These are phyloP conservation scores for Galerina sulciceps DNA, from an alignment of 768 basidiomycete species.

Conservation along the genomic window DNA sequence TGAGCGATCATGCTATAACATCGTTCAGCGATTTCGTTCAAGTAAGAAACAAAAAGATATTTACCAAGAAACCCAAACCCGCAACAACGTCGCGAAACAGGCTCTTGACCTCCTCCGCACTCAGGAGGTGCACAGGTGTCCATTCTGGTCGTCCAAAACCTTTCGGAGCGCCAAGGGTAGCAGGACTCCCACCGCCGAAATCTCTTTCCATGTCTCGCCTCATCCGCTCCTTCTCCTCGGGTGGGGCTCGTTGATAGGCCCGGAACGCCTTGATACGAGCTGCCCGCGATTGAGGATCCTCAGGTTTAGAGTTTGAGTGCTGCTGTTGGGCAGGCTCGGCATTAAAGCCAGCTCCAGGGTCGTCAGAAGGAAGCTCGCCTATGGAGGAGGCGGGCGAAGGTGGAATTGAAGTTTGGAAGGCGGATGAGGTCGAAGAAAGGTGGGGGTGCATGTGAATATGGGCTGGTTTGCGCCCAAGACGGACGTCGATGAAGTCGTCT, in stretches of 20 bases:
- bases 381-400: conserved; percentile 22
- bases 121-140: conserved; percentile 84
- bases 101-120: conserved; percentile 81
- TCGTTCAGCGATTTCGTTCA: background rate
- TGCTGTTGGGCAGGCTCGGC: conserved; percentile 2
- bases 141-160: conserved; percentile 30
- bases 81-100: conserved; percentile 84
- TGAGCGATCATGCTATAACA: conserved; percentile 70
- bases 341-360: too few species aligned
- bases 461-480: conserved; percentile 64
- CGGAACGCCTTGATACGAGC: conserved; percentile 80
- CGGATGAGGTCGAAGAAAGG: conserved; percentile 25
- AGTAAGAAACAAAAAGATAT: conserved; percentile 23
- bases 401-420: conserved; percentile 25
- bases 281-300: conserved; percentile 57
- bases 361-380: conserved; percentile 5
- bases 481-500: conserved; percentile 85
- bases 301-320: conserved; percentile 10
- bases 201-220: conserved; percentile 48
- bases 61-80: conserved; percentile 86
- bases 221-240: conserved; percentile 66
- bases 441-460: conserved; percentile 51
- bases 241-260: conserved; percentile 65
- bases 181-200: conserved; percentile 17
- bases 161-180: background rate